Conservation (phyloP, 208 protist genomes). For the Endotrypanum monterogeii region DNA sequence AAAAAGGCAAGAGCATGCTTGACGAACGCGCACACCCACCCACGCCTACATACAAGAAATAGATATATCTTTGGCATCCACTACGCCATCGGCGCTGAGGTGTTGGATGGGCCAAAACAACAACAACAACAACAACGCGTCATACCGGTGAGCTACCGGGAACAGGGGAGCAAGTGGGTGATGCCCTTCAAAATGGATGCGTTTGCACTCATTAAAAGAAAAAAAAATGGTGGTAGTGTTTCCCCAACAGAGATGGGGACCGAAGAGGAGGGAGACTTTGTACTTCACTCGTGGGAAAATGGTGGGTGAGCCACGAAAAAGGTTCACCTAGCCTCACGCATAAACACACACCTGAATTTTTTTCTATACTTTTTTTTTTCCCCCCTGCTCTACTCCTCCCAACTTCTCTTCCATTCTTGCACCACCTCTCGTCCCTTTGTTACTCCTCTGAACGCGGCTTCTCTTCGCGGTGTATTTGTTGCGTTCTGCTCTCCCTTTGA, state of each 20-base stretch:
- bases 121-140: neutral
- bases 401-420: neutral
- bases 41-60: neutral
- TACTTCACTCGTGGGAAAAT: neutral
- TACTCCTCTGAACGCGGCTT: neutral
- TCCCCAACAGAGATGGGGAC: neutral
- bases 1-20: conserved; percentile 1
- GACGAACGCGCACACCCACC: neutral
- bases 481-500: neutral
- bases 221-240: neutral
- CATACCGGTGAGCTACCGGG: neutral
- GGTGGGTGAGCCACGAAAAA: neutral
- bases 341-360: neutral
- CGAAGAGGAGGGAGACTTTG: neutral
- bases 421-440: neutral
- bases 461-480: neutral
- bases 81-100: neutral
- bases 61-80: neutral
- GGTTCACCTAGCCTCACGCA: neutral
- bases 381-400: neutral
- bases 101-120: neutral
- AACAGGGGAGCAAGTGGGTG: neutral
- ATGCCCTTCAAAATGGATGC: neutral
- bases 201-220: too few species aligned
- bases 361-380: neutral